Percentiles rank a stretch among this genome's conserved stretches.
These are phyloP conservation scores for Fusarium decemcellulare DNA, from an alignment of 2,329 filamentous ascomycete genomes.

Conservation along the genomic window DNA sequence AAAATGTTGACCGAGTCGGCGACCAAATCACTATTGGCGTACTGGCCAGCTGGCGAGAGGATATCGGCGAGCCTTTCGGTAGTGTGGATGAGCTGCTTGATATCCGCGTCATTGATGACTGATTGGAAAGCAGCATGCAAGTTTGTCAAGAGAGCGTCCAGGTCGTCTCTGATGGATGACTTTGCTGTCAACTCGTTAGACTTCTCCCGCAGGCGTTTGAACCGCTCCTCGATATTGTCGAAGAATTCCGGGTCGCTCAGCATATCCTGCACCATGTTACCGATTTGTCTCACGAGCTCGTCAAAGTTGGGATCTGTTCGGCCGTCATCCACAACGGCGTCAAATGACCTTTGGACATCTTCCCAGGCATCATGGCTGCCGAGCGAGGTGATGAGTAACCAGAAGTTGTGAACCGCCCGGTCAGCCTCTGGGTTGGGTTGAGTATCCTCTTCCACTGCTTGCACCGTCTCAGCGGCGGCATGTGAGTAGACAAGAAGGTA, in stretches of 20 bases:
- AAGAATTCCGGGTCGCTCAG: slow-evolving; percentile 90
- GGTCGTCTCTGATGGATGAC: slow-evolving; percentile 78
- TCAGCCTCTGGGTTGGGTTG: slow-evolving; percentile 82
- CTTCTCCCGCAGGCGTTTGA: slow-evolving; percentile 66
- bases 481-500: slow-evolving; percentile 86
- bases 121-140: slow-evolving; percentile 77
- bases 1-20: slow-evolving; percentile 85
- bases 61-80: slow-evolving; percentile 77
- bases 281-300: slow-evolving; percentile 79
- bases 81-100: slow-evolving; percentile 78
- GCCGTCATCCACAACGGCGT: slow-evolving; percentile 80
- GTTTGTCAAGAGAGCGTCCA: slow-evolving; percentile 80
- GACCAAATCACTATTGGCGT: slow-evolving; percentile 79
- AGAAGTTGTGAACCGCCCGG: slow-evolving; percentile 83
- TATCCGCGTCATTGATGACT: slow-evolving; percentile 78
- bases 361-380: slow-evolving; percentile 83
- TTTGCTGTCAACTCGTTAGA: slow-evolving; percentile 76
- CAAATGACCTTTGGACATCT: slow-evolving; percentile 77
- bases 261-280: slow-evolving; percentile 82
- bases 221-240: slow-evolving; percentile 74
- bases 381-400: slow-evolving; percentile 84
- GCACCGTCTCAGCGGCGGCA: slow-evolving; percentile 76
- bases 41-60: slow-evolving; percentile 75
- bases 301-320: slow-evolving; percentile 88
- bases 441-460: slow-evolving; percentile 78